These are phyloP conservation scores for Cryphonectria naterciae DNA, from an alignment of 2,329 filamentous ascomycete genomes.

Conservation along the genomic window DNA sequence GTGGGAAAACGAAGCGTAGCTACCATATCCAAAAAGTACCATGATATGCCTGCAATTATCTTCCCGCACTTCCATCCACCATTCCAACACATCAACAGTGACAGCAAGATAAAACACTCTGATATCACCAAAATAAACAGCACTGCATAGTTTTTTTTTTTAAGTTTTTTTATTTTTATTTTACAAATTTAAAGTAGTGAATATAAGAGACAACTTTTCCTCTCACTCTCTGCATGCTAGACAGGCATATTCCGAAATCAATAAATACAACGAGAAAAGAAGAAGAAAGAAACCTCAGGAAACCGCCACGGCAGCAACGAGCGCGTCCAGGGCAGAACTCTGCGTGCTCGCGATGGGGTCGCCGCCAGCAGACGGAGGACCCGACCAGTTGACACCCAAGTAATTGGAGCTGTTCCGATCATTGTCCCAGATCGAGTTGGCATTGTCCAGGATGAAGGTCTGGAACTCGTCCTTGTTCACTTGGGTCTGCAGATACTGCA, in stretches of 20 bases:
- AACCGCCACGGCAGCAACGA: slow-evolving; percentile 63
- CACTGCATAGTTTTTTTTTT: too few relatives aligned
- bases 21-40: too few relatives aligned
- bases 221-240: neutral
- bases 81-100: too few relatives aligned
- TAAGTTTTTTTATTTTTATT: too few relatives aligned
- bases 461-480: slow-evolving; percentile 54
- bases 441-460: slow-evolving; percentile 63
- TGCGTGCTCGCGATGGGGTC: slow-evolving; percentile 62
- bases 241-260: neutral
- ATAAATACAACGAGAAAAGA: neutral
- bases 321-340: slow-evolving; percentile 66
- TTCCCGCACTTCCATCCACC: too few relatives aligned
- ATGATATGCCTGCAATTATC: too few relatives aligned
- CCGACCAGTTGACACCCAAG: slow-evolving; percentile 68
- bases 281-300: slow-evolving; percentile 7
- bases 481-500: slow-evolving; percentile 58
- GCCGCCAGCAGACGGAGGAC: slow-evolving; percentile 50
- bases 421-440: slow-evolving; percentile 66
- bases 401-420: slow-evolving; percentile 53
- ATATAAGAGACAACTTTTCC: too few relatives aligned
- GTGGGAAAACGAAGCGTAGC: too few relatives aligned
- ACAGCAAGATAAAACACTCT: too few relatives aligned
- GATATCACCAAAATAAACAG: too few relatives aligned
- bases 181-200: too few relatives aligned